Percentiles rank a stretch among this genome's conserved stretches.
phyloP scores from a whole-genome alignment of 2,329 filamentous ascomycete genomes.

The Niveomyces coronatus region DNA sequence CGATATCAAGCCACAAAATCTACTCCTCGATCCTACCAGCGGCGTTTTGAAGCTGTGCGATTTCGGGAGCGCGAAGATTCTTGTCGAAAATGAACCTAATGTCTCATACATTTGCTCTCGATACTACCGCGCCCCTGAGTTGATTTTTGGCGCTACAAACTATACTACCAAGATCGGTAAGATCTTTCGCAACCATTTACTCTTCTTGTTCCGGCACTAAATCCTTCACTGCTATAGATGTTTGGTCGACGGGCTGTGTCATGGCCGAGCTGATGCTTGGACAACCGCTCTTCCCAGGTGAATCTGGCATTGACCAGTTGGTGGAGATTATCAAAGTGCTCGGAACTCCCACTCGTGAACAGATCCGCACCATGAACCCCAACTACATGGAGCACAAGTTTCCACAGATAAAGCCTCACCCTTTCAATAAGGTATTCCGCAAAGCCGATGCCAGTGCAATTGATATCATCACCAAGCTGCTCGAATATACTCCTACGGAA shows the following conservation, averaged over 20 bases:
- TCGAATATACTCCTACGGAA: slow-evolving; percentile 97
- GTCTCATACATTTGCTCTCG: slow-evolving; percentile 99
- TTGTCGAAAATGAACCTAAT: slow-evolving; percentile 97
- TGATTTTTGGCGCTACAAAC: slow-evolving; percentile 98
- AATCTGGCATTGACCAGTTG: slow-evolving; percentile 96
- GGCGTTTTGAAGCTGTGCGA: slow-evolving; percentile 96
- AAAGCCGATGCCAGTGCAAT: slow-evolving; percentile 91
- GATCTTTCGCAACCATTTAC: no score
- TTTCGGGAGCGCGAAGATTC: slow-evolving; percentile 96
- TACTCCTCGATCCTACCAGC: slow-evolving; percentile 81
- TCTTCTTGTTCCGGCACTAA: no score
- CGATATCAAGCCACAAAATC: slow-evolving; percentile 98
- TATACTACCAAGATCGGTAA: slow-evolving; percentile 99
- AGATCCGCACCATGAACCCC: slow-evolving; percentile 99
- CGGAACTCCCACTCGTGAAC: slow-evolving; percentile 90
- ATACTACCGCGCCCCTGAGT: slow-evolving; percentile 94
- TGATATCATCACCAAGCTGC: slow-evolving; percentile 82
- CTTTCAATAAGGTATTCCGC: slow-evolving; percentile 98
- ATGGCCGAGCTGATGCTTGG: slow-evolving; percentile 99
- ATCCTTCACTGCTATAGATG: no score
- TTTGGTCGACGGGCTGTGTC: slow-evolving; percentile 98
- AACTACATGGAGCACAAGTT: slow-evolving; percentile 99
- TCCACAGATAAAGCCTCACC: slow-evolving; percentile 98
- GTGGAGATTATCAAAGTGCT: slow-evolving; percentile 99
- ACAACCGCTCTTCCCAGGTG: slow-evolving; percentile 93